Evolutionary conservation across 73 alveolate species (phyloP).

Genomic region (Paramecium sexaurelia): DNA sequence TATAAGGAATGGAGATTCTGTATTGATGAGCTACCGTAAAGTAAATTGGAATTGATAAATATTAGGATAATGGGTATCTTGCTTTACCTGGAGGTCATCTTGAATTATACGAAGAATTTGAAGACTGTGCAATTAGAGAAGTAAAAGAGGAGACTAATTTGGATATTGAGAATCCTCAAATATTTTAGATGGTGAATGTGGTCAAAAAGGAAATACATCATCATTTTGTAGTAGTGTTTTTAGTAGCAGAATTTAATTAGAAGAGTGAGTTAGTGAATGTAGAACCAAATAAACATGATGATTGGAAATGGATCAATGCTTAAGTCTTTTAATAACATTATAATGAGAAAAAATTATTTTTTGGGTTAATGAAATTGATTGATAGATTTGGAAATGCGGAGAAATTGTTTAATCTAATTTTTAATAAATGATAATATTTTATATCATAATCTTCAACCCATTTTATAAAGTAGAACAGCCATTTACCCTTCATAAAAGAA

Average conservation of each 20-base stretch:
- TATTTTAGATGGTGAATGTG: neutral
- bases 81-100: constrained; percentile 38
- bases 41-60: neutral
- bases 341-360: neutral
- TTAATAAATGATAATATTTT: neutral
- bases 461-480: constrained; percentile 93
- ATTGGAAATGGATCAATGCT: neutral
- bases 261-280: neutral
- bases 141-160: constrained; percentile 19
- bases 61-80: neutral
- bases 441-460: constrained; percentile 57
- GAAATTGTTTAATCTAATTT: neutral
- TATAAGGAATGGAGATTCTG: neutral
- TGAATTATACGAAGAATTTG: constrained; percentile 14
- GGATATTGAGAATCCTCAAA: neutral
- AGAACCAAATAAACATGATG: neutral
- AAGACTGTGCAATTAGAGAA: constrained; percentile 48
- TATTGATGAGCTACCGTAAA: constrained; percentile 14
- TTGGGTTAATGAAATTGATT: neutral
- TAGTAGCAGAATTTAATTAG: neutral
- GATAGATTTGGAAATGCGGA: neutral
- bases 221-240: neutral
- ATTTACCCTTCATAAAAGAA: constrained; percentile 97
- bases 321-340: neutral
- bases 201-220: neutral